phyloP scores from a whole-genome alignment of 768 basidiomycete species.

The Termitomyces sp. region DNA sequence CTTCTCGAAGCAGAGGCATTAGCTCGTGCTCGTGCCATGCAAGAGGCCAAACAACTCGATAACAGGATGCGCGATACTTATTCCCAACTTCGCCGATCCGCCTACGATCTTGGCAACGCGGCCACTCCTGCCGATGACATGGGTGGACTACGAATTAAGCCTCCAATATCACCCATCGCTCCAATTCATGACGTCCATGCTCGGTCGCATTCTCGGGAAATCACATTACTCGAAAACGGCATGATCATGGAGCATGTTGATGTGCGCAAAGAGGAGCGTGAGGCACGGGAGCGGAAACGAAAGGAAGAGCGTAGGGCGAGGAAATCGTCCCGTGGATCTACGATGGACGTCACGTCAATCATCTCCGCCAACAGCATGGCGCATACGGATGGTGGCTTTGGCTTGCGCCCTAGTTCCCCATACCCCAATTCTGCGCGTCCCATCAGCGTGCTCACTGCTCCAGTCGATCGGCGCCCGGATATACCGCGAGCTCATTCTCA shows the following conservation, averaged over 20 bases:
- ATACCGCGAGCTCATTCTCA: slow-evolving; percentile 68
- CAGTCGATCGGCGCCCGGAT: slow-evolving; percentile 49
- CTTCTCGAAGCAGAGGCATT: slow-evolving; percentile 79
- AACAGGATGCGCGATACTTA: slow-evolving; percentile 76
- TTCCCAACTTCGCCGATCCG: slow-evolving; percentile 71
- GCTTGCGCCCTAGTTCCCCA: slow-evolving; percentile 51
- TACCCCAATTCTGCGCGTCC: slow-evolving; percentile 54
- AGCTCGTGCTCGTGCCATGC: slow-evolving; percentile 72
- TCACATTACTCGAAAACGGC: slow-evolving; percentile 81
- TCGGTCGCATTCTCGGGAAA: slow-evolving; percentile 58
- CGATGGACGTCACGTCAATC: slow-evolving; percentile 65
- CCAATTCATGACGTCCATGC: slow-evolving; percentile 33
- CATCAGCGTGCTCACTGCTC: slow-evolving; percentile 54
- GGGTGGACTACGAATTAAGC: slow-evolving; percentile 67
- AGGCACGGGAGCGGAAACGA: slow-evolving; percentile 63
- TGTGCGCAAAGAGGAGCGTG: slow-evolving; percentile 72
- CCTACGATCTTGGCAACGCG: slow-evolving; percentile 57
- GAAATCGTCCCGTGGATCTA: slow-evolving; percentile 69
- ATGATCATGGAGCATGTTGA: slow-evolving; percentile 88
- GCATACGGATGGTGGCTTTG: slow-evolving; percentile 51
- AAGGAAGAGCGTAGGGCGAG: slow-evolving; percentile 68
- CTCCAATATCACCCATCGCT: slow-evolving; percentile 40
- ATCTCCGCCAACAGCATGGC: slow-evolving; percentile 59
- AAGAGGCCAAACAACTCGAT: slow-evolving; percentile 72
- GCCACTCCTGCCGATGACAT: slow-evolving; percentile 47